Evolutionary conservation across 371 early-diverging fungal genomes (phyloP).

Genomic region (Syncephalastrum contaminatum): DNA sequence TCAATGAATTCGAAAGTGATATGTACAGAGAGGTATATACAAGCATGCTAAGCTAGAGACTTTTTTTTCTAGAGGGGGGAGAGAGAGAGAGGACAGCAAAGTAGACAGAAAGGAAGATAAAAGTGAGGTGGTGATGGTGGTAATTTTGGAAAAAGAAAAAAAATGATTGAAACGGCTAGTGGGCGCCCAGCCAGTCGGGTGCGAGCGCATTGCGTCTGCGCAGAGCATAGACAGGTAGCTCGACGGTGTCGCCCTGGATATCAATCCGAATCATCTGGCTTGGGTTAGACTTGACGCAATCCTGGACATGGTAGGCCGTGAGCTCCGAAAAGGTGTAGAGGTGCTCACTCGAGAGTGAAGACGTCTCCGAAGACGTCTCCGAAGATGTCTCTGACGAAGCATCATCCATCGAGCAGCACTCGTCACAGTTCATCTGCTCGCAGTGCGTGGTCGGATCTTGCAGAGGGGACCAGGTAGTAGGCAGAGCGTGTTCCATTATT

Average conservation of each 20-base stretch:
- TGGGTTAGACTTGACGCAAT: constrained; percentile 21
- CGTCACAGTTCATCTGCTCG: no score
- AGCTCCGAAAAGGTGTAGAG: constrained; percentile 2
- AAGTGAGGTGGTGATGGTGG: neutral
- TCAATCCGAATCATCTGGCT: constrained; percentile 17
- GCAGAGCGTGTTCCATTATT: no score
- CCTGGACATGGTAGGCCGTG: constrained; percentile 16
- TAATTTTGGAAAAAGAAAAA: neutral
- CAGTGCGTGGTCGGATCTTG: no score
- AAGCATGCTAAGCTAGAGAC: no score
- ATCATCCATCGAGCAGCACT: no score
- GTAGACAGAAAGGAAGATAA: no score
- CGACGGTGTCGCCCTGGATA: constrained; percentile 15
- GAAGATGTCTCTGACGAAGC: no score
- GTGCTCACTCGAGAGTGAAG: neutral
- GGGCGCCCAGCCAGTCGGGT: neutral
- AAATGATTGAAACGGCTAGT: neutral
- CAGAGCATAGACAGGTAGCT: constrained; percentile 15
- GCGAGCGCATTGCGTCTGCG: constrained; percentile 19
- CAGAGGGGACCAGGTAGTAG: no score
- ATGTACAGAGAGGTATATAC: no score
- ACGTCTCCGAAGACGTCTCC: neutral
- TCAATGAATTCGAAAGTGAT: no score
- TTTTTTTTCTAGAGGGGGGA: no score
- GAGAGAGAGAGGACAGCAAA: no score